These are phyloP conservation scores for Sporothrix euskadiensis DNA, from an alignment of 2,329 filamentous ascomycete species.

Conservation along the genomic window DNA sequence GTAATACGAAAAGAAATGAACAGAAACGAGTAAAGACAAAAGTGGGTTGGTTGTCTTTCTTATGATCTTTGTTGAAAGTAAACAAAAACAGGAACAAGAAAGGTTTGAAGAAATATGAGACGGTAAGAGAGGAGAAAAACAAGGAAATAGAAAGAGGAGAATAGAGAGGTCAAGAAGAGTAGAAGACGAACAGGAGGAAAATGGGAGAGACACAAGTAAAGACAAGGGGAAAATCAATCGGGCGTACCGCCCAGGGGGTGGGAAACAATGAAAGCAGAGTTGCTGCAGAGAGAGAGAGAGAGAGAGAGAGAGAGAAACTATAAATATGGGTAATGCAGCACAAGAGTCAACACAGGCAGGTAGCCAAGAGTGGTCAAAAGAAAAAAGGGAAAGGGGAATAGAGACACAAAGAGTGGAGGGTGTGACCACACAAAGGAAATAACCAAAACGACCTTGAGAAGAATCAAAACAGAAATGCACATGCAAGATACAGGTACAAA, in stretches of 20 bases:
- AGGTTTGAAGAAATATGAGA: neutral
- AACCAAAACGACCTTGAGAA: neutral
- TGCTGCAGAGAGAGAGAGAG: neutral
- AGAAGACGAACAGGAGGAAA: neutral
- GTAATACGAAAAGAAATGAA: neutral
- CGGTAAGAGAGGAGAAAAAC: neutral
- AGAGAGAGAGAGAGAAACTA: neutral
- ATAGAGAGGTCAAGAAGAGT: neutral
- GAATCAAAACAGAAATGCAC: neutral
- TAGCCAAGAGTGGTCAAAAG: neutral
- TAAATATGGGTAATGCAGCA: conserved; percentile 5
- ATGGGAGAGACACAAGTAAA: neutral
- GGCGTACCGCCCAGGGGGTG: neutral
- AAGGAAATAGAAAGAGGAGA: neutral
- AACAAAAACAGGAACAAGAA: neutral
- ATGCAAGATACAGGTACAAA: conserved; percentile 2
- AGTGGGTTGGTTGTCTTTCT: neutral
- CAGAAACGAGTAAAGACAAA: neutral
- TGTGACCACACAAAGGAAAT: neutral
- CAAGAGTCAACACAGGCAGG: neutral
- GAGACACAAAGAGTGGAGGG: conserved; percentile 13
- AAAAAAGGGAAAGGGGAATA: neutral
- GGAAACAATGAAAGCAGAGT: neutral
- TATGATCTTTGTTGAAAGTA: neutral
- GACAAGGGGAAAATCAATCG: neutral